Percentiles rank a stretch among this genome's conserved stretches.
phyloP scores from a whole-genome alignment of 208 protist species.

The Leishmania lainsoni region DNA sequence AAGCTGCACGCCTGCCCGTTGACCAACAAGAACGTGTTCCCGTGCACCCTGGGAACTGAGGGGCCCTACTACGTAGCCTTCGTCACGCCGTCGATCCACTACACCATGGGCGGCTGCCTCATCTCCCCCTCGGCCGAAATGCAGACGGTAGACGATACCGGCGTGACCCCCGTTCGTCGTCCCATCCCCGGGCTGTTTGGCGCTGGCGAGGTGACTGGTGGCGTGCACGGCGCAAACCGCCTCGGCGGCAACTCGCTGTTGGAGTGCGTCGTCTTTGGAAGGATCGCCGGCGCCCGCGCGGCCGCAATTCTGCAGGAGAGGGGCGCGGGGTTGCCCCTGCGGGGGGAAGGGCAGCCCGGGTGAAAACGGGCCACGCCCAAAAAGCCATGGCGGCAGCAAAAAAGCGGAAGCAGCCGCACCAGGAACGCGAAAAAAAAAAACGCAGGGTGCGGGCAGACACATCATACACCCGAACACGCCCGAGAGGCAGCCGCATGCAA shows the following conservation, averaged over 20 bases:
- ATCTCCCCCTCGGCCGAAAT: conserved; percentile 89
- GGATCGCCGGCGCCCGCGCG: conserved; percentile 77
- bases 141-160: conserved; percentile 47
- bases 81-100: conserved; percentile 96
- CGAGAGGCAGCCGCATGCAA: too few species aligned
- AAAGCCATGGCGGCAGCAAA: too few species aligned
- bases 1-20: conserved; percentile 40
- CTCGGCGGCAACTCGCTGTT: conserved; percentile 97
- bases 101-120: conserved; percentile 96
- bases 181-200: conserved; percentile 93
- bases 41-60: conserved; percentile 56
- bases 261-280: conserved; percentile 73
- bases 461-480: too few species aligned
- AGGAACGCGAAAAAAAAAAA: conserved; percentile 13
- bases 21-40: conserved; percentile 88
- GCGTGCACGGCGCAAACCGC: conserved; percentile 96
- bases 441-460: too few species aligned
- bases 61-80: conserved; percentile 82
- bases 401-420: too few species aligned
- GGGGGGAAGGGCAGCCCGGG: too few species aligned
- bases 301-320: conserved; percentile 65
- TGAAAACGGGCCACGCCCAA: too few species aligned
- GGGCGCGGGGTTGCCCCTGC: conserved; percentile 41
- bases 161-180: conserved; percentile 34
- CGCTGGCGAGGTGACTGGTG: conserved; percentile 96